Conservation (phyloP, 23 red algal genomes). For the Gracilaria vermiculophylla region DNA sequence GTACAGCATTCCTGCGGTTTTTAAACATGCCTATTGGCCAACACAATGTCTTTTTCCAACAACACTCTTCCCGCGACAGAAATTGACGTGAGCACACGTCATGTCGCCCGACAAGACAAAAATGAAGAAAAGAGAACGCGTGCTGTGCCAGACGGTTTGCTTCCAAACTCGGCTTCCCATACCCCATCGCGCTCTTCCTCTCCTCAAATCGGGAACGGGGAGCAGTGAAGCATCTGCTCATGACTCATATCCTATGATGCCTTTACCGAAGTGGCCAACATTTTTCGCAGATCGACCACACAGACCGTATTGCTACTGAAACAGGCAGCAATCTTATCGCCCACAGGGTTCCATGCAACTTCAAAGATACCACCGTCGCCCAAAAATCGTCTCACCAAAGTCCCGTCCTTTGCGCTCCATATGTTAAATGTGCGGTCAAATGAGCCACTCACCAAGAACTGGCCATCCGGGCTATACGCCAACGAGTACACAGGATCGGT, state of each 20-base stretch:
- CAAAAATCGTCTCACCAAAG: slow-evolving; percentile 65
- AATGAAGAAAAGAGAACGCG: not conserved
- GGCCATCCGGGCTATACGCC: slow-evolving; percentile 84
- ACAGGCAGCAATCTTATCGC: slow-evolving; percentile 80
- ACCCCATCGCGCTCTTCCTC: not conserved
- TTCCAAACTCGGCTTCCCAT: not conserved
- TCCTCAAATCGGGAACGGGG: not conserved
- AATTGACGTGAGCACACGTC: too few species aligned
- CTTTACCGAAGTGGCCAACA: slow-evolving; percentile 33
- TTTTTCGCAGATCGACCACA: slow-evolving; percentile 80
- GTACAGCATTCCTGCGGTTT: not conserved
- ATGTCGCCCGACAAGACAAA: too few species aligned
- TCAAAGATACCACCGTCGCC: slow-evolving; percentile 91
- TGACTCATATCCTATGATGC: not conserved
- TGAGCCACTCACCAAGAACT: slow-evolving; percentile 82
- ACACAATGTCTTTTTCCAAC: not conserved
- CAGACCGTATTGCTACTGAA: slow-evolving; percentile 86
- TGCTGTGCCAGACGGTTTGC: not conserved
- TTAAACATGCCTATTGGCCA: too few species aligned
- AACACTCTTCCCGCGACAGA: too few species aligned
- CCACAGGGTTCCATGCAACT: slow-evolving; percentile 84
- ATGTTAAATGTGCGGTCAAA: slow-evolving; percentile 87
- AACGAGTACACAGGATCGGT: slow-evolving; percentile 87
- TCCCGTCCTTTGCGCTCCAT: slow-evolving; percentile 85
- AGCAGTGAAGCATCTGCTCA: not conserved